These are phyloP conservation scores for Nematocida sp. DNA, from an alignment of 371 early-diverging fungal genomes.

Conservation along the genomic window DNA sequence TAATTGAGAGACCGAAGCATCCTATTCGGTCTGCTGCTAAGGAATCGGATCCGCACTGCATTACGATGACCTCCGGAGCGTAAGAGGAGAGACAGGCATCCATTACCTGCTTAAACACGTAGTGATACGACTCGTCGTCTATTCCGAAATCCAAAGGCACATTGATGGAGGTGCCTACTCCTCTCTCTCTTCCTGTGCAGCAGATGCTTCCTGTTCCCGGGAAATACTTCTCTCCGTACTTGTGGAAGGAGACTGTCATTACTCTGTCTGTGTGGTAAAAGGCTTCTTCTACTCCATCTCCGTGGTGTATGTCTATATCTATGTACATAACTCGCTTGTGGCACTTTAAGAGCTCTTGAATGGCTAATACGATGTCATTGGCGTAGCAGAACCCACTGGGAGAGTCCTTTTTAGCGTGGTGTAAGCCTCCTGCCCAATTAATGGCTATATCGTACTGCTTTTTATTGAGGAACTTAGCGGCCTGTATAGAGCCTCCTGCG, in stretches of 20 bases:
- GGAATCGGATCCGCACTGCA: constrained; percentile 98
- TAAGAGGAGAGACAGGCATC: constrained; percentile 79
- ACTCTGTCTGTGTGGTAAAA: constrained; percentile 96
- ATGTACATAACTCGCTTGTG: constrained; percentile 91
- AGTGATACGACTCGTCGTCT: constrained; percentile 81
- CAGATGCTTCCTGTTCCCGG: constrained; percentile 84
- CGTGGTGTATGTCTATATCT: constrained; percentile 98
- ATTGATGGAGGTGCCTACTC: constrained; percentile 85
- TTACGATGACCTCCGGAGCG: constrained; percentile 85
- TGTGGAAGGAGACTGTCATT: constrained; percentile 95
- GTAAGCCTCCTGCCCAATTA: constrained; percentile 97
- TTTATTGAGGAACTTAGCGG: constrained; percentile 79
- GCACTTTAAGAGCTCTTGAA: constrained; percentile 82
- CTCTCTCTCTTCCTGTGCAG: constrained; percentile 73
- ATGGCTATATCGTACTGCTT: constrained; percentile 85
- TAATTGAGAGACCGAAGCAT: constrained; percentile 82
- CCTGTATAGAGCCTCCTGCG: constrained; percentile 64
- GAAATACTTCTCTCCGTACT: constrained; percentile 83
- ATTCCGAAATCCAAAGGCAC: constrained; percentile 93
- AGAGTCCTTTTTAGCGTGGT: constrained; percentile 89
- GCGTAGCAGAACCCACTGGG: constrained; percentile 98
- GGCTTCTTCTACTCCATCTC: constrained; percentile 96
- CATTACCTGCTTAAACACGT: constrained; percentile 77
- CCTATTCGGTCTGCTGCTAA: constrained; percentile 95
- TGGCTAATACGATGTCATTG: constrained; percentile 93